Evolutionary conservation across 129 eudicot genomes (phyloP).

Genomic region (Lactuca saligna): DNA sequence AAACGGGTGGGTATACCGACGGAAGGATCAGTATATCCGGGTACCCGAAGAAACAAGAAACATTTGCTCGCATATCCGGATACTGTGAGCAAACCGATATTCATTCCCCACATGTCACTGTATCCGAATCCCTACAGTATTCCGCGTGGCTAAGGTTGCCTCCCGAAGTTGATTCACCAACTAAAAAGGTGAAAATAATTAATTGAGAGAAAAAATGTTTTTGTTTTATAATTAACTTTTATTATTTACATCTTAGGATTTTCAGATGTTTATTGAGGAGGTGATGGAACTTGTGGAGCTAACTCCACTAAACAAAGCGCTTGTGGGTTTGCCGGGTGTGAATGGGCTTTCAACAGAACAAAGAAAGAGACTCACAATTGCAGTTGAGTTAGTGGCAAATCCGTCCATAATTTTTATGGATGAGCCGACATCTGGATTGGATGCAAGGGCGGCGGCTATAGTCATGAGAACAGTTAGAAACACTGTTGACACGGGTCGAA

Average conservation of each 20-base stretch:
- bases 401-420: conserved; percentile 64
- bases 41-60: conserved; percentile 84
- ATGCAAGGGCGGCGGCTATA: conserved; percentile 65
- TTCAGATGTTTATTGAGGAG: conserved; percentile 45
- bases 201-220: neutral
- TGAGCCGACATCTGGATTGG: conserved; percentile 61
- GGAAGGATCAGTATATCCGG: conserved; percentile 80
- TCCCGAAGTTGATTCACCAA: conserved; percentile 55
- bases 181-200: conserved; percentile 52
- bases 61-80: conserved; percentile 89
- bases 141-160: conserved; percentile 93
- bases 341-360: conserved; percentile 55
- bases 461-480: conserved; percentile 56
- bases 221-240: too few relatives aligned
- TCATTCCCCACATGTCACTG: conserved; percentile 87
- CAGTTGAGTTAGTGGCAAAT: conserved; percentile 60
- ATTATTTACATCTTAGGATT: conserved; percentile 2
- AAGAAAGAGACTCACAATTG: conserved; percentile 53
- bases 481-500: conserved; percentile 50
- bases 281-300: conserved; percentile 56
- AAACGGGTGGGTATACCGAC: conserved; percentile 78
- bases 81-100: conserved; percentile 93
- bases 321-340: conserved; percentile 51
- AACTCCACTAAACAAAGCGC: conserved; percentile 37
- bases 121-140: conserved; percentile 65